These are phyloP conservation scores for Populus nigra DNA, from an alignment of 345 rosid genomes.

Conservation along the genomic window DNA sequence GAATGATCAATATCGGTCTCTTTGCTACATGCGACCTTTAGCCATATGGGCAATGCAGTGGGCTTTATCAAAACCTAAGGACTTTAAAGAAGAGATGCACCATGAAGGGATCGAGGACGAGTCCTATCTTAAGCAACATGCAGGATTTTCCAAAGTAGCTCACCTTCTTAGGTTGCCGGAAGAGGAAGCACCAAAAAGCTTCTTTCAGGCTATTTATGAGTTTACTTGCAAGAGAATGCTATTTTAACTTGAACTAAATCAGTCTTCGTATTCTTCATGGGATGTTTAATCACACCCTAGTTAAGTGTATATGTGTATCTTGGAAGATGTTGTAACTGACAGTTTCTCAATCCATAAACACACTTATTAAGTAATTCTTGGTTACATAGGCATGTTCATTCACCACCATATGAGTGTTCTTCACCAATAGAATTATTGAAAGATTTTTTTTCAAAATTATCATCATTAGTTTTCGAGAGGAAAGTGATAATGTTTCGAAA, in stretches of 20 bases:
- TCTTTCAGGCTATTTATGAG: slow-evolving; percentile 48
- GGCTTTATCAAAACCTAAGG: slow-evolving; percentile 57
- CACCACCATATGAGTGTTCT: no score
- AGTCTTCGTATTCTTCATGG: neutral
- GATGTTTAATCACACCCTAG: neutral
- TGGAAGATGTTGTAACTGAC: no score
- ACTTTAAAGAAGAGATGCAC: slow-evolving; percentile 23
- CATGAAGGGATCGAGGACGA: slow-evolving; percentile 28
- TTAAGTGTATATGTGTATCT: neutral
- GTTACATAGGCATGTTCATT: no score
- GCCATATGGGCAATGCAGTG: slow-evolving; percentile 86
- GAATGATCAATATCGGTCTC: slow-evolving; percentile 47
- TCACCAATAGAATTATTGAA: no score
- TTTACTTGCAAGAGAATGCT: slow-evolving; percentile 36
- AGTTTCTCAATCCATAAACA: no score
- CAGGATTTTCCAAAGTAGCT: slow-evolving; percentile 63
- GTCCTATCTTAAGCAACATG: slow-evolving; percentile 42
- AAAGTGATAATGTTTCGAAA: no score
- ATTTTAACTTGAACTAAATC: slow-evolving; percentile 11
- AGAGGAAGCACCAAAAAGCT: slow-evolving; percentile 37
- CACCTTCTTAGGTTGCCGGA: slow-evolving; percentile 45
- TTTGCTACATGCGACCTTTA: slow-evolving; percentile 77
- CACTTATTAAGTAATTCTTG: no score
- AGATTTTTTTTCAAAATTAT: no score
- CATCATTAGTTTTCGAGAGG: no score